A percentile compares a stretch with the other conserved stretches of the same genome.
phyloP scores from a whole-genome alignment of 2,329 filamentous ascomycete genomes.

The Aspergillus quadricinctus region DNA sequence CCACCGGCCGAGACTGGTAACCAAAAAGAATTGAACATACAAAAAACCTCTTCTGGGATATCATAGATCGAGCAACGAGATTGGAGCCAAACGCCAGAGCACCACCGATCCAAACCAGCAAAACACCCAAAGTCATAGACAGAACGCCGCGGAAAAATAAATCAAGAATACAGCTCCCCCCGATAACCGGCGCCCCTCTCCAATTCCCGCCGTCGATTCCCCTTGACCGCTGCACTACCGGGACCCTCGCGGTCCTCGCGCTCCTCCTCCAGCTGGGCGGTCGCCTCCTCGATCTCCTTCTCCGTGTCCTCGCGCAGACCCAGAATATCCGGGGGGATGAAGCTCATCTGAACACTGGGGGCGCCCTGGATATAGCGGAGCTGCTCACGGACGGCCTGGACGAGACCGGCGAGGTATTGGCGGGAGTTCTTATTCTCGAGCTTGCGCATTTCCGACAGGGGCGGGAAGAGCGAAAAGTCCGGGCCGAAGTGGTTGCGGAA shows the following conservation, averaged over 20 bases:
- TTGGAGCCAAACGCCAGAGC: neutral
- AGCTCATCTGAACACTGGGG: conserved; percentile 80
- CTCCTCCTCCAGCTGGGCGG: conserved; percentile 34
- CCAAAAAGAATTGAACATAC: neutral
- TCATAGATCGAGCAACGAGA: neutral
- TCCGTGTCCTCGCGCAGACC: conserved; percentile 49
- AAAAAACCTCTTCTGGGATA: neutral
- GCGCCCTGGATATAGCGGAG: conserved; percentile 78
- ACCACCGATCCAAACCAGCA: neutral
- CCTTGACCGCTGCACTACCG: conserved; percentile 17
- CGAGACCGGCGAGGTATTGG: conserved; percentile 70
- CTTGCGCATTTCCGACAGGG: conserved; percentile 65
- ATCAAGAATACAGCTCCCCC: conserved; percentile 36
- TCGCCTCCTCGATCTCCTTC: conserved; percentile 44
- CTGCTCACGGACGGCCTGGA: conserved; percentile 77
- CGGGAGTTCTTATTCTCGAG: conserved; percentile 74
- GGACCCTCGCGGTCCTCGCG: conserved; percentile 36
- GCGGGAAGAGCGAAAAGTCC: conserved; percentile 82
- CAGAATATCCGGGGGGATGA: conserved; percentile 72
- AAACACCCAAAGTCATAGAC: neutral
- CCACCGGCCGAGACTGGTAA: neutral
- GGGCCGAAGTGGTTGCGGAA: conserved; percentile 87
- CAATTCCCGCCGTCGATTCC: conserved; percentile 29
- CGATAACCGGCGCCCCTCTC: conserved; percentile 31
- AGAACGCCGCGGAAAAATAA: conserved; percentile 3